Conservation (phyloP, 2,329 filamentous ascomycete genomes). For the Neoascochyta sp. region DNA sequence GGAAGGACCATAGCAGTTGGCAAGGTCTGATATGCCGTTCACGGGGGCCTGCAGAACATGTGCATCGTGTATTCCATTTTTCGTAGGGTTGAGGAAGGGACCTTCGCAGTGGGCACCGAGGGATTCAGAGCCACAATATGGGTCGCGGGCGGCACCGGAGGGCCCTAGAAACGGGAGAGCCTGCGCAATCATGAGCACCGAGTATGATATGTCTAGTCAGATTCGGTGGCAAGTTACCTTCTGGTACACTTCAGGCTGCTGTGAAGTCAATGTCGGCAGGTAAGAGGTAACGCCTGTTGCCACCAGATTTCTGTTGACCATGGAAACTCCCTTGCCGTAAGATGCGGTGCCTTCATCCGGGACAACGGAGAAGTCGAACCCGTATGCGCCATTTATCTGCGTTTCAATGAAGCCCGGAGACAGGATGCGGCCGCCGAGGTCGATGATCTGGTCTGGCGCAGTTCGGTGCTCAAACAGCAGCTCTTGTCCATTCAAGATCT, state of each 20-base stretch:
- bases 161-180: constrained; percentile 75
- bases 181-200: constrained; percentile 27
- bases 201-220: constrained; percentile 1
- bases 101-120: constrained; percentile 89
- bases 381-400: constrained; percentile 88
- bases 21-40: constrained; percentile 61
- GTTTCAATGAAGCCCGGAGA: constrained; percentile 85
- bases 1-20: constrained; percentile 65
- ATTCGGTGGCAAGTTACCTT: constrained; percentile 52
- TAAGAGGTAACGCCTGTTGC: constrained; percentile 84
- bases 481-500: constrained; percentile 69
- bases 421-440: constrained; percentile 78
- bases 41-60: constrained; percentile 64
- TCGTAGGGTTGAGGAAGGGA: constrained; percentile 76
- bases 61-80: constrained; percentile 81
- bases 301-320: constrained; percentile 68
- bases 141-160: constrained; percentile 57
- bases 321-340: constrained; percentile 69
- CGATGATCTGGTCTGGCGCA: constrained; percentile 69
- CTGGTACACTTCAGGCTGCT: constrained; percentile 76
- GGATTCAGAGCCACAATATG: constrained; percentile 74
- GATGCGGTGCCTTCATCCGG: constrained; percentile 56
- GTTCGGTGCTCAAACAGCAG: constrained; percentile 64
- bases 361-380: constrained; percentile 84
- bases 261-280: constrained; percentile 79